Base-by-base conservation (phyloP, 2,329 filamentous ascomycete species). In the Aspergillus felis region DNA sequence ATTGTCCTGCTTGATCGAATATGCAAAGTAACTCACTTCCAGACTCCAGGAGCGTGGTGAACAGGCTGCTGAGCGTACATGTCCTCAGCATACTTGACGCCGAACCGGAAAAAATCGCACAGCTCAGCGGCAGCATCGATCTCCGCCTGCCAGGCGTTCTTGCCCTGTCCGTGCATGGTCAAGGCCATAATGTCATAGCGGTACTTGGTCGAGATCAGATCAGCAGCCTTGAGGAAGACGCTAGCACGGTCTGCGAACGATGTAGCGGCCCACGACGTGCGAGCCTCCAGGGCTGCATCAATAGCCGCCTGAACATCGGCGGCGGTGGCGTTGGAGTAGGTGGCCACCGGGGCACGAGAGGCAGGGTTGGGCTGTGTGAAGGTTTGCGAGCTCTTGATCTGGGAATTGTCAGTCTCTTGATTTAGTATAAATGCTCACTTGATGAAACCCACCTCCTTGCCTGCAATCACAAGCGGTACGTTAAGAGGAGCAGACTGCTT, bases 71-170 rank as follows among this genome's bases (percentile, higher is more conserved):
- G 87, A 41, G 85, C 84, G 74, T 97, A 96, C 56, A 96, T 80
- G 72, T 97, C 90, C 78, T 96, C 88, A 28, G 93, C 93, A 71
- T 94, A 97, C 74, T 92, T 87, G 54, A 97, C 93, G 71, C 94
- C 94, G 81, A 97, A 81, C 71, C 92, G 86, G 72, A 97, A 80
- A 78, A 97, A 97, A 74, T 99, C 93, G 66, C 86, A 88, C 66
- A 96, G 78, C 81, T 99, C 94, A 8, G 93, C 93, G 20, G 93
- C 93, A 42, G 92, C 84, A 75, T 97, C 93, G 63, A 97, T 97
- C 82, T 99, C 93, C n/a, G 94, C 93, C 78, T 99, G 93, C 92
- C 92, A 97, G 50, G 91, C 91, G 74, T 97, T 97, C 85, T 97
- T 97, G 69, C 94, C 93, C 78, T 99, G 93, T 60, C 93, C 94